Conservation (phyloP, 306 rosid species). For the Trifolium fragiferum region DNA sequence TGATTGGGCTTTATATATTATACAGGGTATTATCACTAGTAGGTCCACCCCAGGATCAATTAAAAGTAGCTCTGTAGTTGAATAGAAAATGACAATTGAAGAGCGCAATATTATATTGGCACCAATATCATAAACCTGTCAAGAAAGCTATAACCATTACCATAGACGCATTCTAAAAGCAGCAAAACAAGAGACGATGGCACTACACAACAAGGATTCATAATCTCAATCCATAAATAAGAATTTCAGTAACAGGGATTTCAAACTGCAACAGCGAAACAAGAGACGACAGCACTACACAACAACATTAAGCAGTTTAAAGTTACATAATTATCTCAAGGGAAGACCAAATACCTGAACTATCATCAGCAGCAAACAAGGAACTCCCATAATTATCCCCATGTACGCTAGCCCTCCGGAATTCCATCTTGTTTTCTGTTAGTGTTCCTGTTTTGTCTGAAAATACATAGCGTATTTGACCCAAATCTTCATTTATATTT, state of each 20-base stretch:
- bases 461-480: constrained; percentile 89
- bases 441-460: constrained; percentile 99
- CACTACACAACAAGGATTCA: too few relatives aligned
- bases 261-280: constrained; percentile 22
- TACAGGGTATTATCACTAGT: neutral
- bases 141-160: constrained; percentile 30
- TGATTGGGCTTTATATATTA: constrained; percentile 15
- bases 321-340: constrained; percentile 26
- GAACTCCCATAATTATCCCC: constrained; percentile 73
- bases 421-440: constrained; percentile 98
- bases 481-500: constrained; percentile 96
- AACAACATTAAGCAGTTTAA: constrained; percentile 20
- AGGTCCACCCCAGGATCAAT: constrained; percentile 23
- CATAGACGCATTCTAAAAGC: constrained; percentile 25
- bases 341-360: constrained; percentile 55
- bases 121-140: constrained; percentile 9
- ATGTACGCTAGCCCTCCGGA: constrained; percentile 77
- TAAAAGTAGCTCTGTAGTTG: constrained; percentile 4
- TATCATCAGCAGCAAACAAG: constrained; percentile 45
- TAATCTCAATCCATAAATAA: constrained; percentile 27
- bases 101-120: constrained; percentile 21
- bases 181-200: too few relatives aligned
- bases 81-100: constrained; percentile 33
- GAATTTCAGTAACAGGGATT: constrained; percentile 17
- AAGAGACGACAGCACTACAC: constrained; percentile 22